These are phyloP conservation scores for Stephania yunnanensis DNA, from an alignment of 164 flowering plant genomes.

Conservation along the genomic window DNA sequence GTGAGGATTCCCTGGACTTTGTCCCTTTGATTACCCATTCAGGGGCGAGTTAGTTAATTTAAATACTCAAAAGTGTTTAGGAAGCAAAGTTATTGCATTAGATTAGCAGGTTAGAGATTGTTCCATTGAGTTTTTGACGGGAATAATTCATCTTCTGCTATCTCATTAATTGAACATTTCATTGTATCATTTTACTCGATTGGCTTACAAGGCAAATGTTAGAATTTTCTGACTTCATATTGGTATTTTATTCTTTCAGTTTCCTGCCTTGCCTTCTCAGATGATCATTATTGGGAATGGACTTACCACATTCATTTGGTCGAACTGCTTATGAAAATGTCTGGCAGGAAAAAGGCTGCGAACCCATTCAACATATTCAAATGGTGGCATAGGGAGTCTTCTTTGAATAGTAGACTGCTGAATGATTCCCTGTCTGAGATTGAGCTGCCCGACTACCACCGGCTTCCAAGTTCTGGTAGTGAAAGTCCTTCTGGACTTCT, in stretches of 20 bases:
- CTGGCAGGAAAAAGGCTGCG: conserved; percentile 46
- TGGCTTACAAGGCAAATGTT: background rate
- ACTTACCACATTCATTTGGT: conserved; percentile 37
- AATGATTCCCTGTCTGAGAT: conserved; percentile 68
- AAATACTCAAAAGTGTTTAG: too few relatives aligned
- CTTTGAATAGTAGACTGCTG: conserved; percentile 53
- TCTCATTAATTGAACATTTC: background rate
- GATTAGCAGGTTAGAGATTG: background rate
- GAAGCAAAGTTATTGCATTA: background rate
- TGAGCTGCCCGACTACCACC: conserved; percentile 73
- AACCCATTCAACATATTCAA: conserved; percentile 49
- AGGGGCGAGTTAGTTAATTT: too few relatives aligned
- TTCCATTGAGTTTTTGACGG: background rate
- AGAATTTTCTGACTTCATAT: background rate
- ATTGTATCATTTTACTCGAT: background rate
- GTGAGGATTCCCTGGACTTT: too few relatives aligned
- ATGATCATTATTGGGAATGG: conserved; percentile 48
- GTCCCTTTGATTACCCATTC: too few relatives aligned
- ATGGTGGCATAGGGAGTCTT: conserved; percentile 54
- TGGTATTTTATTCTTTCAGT: conserved; percentile 11
- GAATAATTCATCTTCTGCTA: background rate
- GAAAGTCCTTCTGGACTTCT: conserved; percentile 98
- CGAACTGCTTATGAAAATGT: conserved; percentile 59
- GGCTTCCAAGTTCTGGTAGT: conserved; percentile 75
- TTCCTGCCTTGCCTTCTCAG: conserved; percentile 1